phyloP scores from a whole-genome alignment of 805 yeast species.

The Nakazawaea anatomiae region DNA sequence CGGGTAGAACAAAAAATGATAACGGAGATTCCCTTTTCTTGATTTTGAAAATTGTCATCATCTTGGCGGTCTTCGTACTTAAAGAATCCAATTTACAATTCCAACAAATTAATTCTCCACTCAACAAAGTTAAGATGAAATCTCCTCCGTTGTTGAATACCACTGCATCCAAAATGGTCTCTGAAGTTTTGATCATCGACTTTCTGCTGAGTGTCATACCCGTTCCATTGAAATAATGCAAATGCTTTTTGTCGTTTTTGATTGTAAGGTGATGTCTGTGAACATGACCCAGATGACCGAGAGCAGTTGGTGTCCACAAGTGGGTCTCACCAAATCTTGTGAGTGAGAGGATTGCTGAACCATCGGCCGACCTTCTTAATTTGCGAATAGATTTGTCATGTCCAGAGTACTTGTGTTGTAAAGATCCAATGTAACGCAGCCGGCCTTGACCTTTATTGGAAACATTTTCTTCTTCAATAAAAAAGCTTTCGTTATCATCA shows the following conservation, averaged over 20 bases:
- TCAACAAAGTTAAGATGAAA: conserved; percentile 38
- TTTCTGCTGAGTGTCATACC: conserved; percentile 24
- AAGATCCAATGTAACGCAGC: conserved; percentile 17
- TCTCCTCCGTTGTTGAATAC: conserved; percentile 40
- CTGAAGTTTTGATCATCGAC: conserved; percentile 34
- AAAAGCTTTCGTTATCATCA: background rate
- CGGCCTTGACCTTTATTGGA: background rate
- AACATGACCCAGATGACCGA: conserved; percentile 12
- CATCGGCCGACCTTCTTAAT: conserved; percentile 62
- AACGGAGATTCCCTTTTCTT: conserved; percentile 12
- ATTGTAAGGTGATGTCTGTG: background rate
- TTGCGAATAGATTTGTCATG: conserved; percentile 75
- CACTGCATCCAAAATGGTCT: conserved; percentile 42
- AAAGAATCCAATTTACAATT: conserved; percentile 35
- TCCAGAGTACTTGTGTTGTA: conserved; percentile 69
- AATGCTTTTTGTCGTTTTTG: background rate
- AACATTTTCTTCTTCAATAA: background rate
- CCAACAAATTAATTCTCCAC: conserved; percentile 51
- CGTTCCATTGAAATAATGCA: conserved; percentile 6
- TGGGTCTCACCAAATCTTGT: conserved; percentile 59
- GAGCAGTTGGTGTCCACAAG: conserved; percentile 47
- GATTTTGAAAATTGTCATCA: background rate
- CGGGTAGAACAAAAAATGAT: conserved; percentile 31
- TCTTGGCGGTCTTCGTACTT: conserved; percentile 18
- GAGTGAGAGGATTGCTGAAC: conserved; percentile 51